Evolutionary conservation across 495 filamentous ascomycete genomes (phyloP), one percentile per base, ranked within the genome.

Genomic region (Ramalina intermedia): DNA sequence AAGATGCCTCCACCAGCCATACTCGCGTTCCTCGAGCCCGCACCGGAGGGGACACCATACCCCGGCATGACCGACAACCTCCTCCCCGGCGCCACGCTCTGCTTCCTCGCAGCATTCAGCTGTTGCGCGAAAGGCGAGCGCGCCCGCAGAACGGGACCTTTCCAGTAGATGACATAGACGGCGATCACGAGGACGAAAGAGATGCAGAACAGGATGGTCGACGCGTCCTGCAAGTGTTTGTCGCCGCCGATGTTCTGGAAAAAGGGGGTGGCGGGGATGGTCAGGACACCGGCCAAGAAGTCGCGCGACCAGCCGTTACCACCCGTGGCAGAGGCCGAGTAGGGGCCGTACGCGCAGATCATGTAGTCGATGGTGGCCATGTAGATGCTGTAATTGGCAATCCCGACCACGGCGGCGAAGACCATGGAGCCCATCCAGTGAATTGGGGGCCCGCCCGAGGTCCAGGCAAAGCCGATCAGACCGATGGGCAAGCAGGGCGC

Each of bases 351-450:
- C 20, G 78, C 75, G 55, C 70, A 73, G 49, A 85, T 76, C 72
- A 84, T 83, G 63, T 85, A 85, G 61, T 85, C 81, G 53, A 85
- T 82, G 9, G 81, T 84, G 8, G 78, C 79, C 79, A 84, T 83
- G 61, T 85, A 85, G 52, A 85, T 85, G 21, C 61, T 58, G 57
- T 80, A 79, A 49, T 85, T 85, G 39, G 79, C 80, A 48, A 83
- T 80, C 37, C 81, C 81, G 42, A 85, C 72, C 43, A 84, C 66
- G 33, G 72, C 72, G 12, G 71, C 63, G 55, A 80, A 82, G 47
- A 83, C 58, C 75, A 82, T 79, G 20, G 71, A 68, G 16, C 64
- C 77, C 33, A 82, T 79, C 81, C 81, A 84, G 53, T 79, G 77
- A 35, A 75, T 60, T 0, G 63, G 60, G 2, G 77, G 73, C 2